phyloP scores from a whole-genome alignment of 306 rosid genomes.

The Cucurbita argyrosperma region DNA sequence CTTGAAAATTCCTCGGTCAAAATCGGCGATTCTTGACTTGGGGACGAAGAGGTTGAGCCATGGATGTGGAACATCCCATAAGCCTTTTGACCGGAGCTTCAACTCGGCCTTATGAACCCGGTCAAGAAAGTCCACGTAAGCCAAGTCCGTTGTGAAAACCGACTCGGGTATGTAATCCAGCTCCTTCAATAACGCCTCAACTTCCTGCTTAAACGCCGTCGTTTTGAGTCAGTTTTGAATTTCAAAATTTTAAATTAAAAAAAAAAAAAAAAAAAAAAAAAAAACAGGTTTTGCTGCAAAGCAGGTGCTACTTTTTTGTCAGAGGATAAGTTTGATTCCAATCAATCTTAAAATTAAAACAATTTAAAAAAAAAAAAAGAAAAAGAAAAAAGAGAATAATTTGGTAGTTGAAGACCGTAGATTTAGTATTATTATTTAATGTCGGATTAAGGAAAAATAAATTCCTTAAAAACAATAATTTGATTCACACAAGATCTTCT shows the following conservation, averaged over 20 bases:
- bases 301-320: background rate
- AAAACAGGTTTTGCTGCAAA: conserved; percentile 1
- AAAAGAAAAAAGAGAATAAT: conserved; percentile 24
- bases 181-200: conserved; percentile 35
- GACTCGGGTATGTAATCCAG: conserved; percentile 49
- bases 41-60: conserved; percentile 97
- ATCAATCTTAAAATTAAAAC: conserved; percentile 1
- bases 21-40: conserved; percentile 69
- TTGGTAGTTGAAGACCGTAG: conserved; percentile 10
- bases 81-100: conserved; percentile 71
- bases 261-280: background rate
- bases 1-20: conserved; percentile 76
- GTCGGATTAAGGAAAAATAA: background rate
- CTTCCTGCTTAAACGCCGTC: conserved; percentile 37
- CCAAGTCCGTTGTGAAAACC: conserved; percentile 68
- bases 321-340: conserved; percentile 6
- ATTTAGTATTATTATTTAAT: background rate
- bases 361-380: background rate
- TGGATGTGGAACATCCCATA: conserved; percentile 97
- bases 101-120: conserved; percentile 89
- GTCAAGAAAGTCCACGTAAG: conserved; percentile 82
- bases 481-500: conserved; percentile 48
- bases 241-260: background rate
- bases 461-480: conserved; percentile 13
- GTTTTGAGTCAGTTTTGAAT: background rate